A percentile compares a stretch with the other conserved stretches of the same genome.
Evolutionary conservation across 2,329 filamentous ascomycete species (phyloP).

Genomic region (Colletotrichum musae): DNA sequence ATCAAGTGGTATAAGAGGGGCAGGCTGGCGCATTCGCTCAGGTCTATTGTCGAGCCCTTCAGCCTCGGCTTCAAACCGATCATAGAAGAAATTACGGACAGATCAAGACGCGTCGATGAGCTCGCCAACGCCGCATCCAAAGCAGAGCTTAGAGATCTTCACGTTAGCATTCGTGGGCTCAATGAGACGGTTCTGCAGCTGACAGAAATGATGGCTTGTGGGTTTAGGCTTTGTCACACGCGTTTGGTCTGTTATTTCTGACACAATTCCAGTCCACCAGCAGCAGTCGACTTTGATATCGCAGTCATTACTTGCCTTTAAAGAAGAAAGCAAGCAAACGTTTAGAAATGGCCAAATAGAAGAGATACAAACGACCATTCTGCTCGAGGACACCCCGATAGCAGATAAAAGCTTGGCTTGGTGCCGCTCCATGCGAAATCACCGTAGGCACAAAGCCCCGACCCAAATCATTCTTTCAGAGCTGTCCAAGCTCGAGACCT

Average conservation of each 20-base stretch:
- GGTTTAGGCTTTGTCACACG: not conserved
- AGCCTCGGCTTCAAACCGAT: not conserved
- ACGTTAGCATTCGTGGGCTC: not conserved
- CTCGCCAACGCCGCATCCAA: not conserved
- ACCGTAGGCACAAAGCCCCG: not conserved
- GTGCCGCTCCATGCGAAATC: slow-evolving; percentile 8
- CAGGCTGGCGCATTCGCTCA: not conserved
- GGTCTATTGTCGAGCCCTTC: not conserved
- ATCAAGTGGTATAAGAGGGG: slow-evolving; percentile 4
- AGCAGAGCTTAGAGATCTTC: slow-evolving; percentile 4
- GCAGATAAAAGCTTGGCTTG: not conserved
- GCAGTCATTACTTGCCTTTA: not conserved
- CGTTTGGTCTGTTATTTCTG: too few relatives aligned
- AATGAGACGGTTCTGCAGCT: not conserved
- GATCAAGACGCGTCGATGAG: not conserved
- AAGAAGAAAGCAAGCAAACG: not conserved
- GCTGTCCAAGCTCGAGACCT: not conserved
- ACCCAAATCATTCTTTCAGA: not conserved
- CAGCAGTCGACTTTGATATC: not conserved
- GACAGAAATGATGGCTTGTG: slow-evolving; percentile 17
- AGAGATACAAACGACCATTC: not conserved
- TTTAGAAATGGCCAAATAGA: accelerated
- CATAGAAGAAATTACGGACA: not conserved
- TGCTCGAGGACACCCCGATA: not conserved
- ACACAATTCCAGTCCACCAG: too few relatives aligned